A percentile compares a stretch with the other conserved stretches of the same genome.
Evolutionary conservation across 257 asterid genomes (phyloP).

Genomic region (Fraxinus cuspidata): DNA sequence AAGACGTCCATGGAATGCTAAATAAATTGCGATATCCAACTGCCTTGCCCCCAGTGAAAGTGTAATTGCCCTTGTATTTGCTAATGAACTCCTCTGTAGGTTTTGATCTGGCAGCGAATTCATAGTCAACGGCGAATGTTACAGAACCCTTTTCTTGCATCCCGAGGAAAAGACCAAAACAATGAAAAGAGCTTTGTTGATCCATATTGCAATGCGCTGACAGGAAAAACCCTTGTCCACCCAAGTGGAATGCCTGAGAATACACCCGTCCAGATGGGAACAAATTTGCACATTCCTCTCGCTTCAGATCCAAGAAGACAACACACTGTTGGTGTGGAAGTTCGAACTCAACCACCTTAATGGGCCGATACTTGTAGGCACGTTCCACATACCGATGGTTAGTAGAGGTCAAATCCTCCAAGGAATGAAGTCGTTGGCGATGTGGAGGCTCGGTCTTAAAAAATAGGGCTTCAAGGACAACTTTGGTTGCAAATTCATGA

Average conservation of each 20-base stretch:
- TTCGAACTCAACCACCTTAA: conserved; percentile 79
- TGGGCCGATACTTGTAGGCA: conserved; percentile 81
- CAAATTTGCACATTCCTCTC: no score
- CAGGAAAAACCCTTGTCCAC: conserved; percentile 88
- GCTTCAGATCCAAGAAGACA: conserved; percentile 65
- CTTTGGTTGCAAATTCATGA: conserved; percentile 60
- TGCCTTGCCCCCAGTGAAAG: conserved; percentile 52
- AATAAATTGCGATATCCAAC: conserved; percentile 65
- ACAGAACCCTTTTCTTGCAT: conserved; percentile 93
- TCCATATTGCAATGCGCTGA: conserved; percentile 96
- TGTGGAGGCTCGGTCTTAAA: conserved; percentile 84
- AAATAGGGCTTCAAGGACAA: conserved; percentile 76
- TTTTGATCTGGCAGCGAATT: conserved; percentile 77
- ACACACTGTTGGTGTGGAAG: conserved; percentile 84
- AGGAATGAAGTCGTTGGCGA: conserved; percentile 49
- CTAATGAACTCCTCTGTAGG: conserved; percentile 70
- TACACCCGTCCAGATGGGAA: no score
- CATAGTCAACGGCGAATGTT: conserved; percentile 56
- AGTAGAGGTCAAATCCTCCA: no score
- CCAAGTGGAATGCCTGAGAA: conserved; percentile 53
- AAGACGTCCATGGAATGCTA: conserved; percentile 30
- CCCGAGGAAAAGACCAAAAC: conserved; percentile 88
- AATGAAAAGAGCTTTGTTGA: conserved; percentile 79
- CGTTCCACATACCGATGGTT: conserved; percentile 69
- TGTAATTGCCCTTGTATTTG: conserved; percentile 83